These are phyloP conservation scores for Candolleomyces aberdarensis DNA, from an alignment of 768 basidiomycete genomes.

Conservation along the genomic window DNA sequence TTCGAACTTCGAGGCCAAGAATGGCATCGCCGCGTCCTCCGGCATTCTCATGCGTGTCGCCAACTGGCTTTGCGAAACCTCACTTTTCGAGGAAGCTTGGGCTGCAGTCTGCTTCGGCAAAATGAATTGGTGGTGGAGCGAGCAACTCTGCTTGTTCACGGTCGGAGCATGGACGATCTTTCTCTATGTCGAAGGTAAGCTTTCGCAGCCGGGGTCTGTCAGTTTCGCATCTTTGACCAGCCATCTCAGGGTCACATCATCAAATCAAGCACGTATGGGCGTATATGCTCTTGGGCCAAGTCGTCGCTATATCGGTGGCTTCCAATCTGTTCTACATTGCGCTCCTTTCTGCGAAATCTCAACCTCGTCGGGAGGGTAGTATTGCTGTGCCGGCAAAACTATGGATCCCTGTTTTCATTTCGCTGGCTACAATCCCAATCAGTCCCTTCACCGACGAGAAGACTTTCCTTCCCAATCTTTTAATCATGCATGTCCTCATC, in stretches of 20 bases:
- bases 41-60: constrained; percentile 33
- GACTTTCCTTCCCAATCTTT: constrained; percentile 56
- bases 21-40: background rate
- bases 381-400: constrained; percentile 22
- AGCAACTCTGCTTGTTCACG: constrained; percentile 61
- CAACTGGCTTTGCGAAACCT: constrained; percentile 51
- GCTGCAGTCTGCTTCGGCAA: constrained; percentile 39
- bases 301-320: constrained; percentile 69
- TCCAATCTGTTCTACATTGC: constrained; percentile 61
- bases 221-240: background rate
- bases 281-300: constrained; percentile 70
- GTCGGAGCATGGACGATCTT: constrained; percentile 55
- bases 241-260: constrained; percentile 28
- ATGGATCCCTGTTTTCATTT: constrained; percentile 41
- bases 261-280: constrained; percentile 54
- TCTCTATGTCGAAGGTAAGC: constrained; percentile 48
- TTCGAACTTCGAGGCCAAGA: constrained; percentile 33
- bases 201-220: background rate
- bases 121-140: constrained; percentile 69
- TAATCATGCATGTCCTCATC: constrained; percentile 58
- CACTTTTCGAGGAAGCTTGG: constrained; percentile 62
- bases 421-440: constrained; percentile 41
- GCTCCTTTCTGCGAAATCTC: constrained; percentile 31
- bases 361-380: constrained; percentile 10
- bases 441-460: constrained; percentile 40